Evolutionary conservation across 2,329 filamentous ascomycete species (phyloP), one percentile per base, ranked within the genome.

Genomic region (Fusarium globosum): DNA sequence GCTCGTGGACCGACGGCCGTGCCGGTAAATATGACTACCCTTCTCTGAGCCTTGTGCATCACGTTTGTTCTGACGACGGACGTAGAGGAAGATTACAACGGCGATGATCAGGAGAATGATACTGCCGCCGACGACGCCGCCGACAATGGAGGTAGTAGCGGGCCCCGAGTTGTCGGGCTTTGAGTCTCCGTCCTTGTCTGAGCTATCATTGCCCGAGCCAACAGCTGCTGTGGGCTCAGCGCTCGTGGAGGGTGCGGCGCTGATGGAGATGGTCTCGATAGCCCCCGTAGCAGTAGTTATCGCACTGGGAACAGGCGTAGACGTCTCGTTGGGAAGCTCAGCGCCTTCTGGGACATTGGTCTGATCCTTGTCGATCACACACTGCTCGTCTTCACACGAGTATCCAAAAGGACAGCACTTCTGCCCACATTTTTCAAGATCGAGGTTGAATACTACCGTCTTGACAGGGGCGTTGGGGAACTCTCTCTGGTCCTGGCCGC

Each of bases 401-500:
- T 92, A 95, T 6, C 93, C 93, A 80, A 91, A 91, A 0, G 93
- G 93, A 79, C 93, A 95, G 81, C 93, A 95, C 30, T 61, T 81
- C 23, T 76, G 79, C 20, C 88, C 91, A 75, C 93, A 95, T 26
- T 82, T 85, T 4, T 83, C 81, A 20, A 95, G 83, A 16, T 84
- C 82, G 15, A 87, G 85, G 23, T 85, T 84, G 36, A 93, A 88
- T 14, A 89, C 86, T 15, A 88, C 89, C 1, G 93, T 92, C 82
- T 94, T 93, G 76, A 94, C 84, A 35, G 88, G 85, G 38, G 90
- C 90, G 33, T 85, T 82, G 16, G 90, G 90, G 71, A 90, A 83
- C 23, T 82, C 74, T 14, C 82, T 85, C 6, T 89, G 86, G 75
- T 94, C 88, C 78, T 94, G 91, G 49, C 88, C 84, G 12, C 79